These are phyloP conservation scores for Xylariales sp. DNA, from an alignment of 2,329 filamentous ascomycete species.

Conservation along the genomic window DNA sequence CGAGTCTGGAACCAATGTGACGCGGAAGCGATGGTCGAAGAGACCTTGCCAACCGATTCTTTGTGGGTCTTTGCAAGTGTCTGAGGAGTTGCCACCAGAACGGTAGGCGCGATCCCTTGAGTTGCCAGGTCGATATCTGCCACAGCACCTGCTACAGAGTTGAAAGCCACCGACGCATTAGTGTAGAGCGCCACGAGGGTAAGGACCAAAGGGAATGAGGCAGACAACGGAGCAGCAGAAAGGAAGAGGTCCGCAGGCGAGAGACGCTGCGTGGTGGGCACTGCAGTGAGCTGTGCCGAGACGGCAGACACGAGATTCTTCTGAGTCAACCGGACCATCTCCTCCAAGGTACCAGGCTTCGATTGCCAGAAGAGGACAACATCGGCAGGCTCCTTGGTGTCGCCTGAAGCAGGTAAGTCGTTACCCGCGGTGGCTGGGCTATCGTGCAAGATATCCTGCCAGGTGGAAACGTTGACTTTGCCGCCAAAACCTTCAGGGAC, in stretches of 20 bases:
- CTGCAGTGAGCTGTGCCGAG: conserved; percentile 68
- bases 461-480: conserved; percentile 78
- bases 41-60: conserved; percentile 54
- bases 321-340: conserved; percentile 79
- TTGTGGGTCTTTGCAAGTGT: conserved; percentile 65
- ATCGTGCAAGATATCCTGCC: conserved; percentile 83
- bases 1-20: conserved; percentile 70
- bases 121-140: conserved; percentile 70
- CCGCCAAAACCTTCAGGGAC: conserved; percentile 72
- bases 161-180: conserved; percentile 81
- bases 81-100: conserved; percentile 73
- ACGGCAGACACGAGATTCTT: conserved; percentile 83
- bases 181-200: conserved; percentile 79
- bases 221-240: conserved; percentile 74
- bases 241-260: conserved; percentile 75
- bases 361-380: conserved; percentile 65
- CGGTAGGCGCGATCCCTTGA: conserved; percentile 71
- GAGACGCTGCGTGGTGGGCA: conserved; percentile 73
- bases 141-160: conserved; percentile 73
- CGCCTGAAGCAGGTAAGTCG: conserved; percentile 61
- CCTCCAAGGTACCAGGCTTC: conserved; percentile 46
- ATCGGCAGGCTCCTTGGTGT: conserved; percentile 47
- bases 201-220: conserved; percentile 73
- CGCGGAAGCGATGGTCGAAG: conserved; percentile 59
- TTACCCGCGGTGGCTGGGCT: conserved; percentile 51